These are phyloP conservation scores for Udeniomyces megalosporus DNA, from an alignment of 768 basidiomycete genomes.

Conservation along the genomic window DNA sequence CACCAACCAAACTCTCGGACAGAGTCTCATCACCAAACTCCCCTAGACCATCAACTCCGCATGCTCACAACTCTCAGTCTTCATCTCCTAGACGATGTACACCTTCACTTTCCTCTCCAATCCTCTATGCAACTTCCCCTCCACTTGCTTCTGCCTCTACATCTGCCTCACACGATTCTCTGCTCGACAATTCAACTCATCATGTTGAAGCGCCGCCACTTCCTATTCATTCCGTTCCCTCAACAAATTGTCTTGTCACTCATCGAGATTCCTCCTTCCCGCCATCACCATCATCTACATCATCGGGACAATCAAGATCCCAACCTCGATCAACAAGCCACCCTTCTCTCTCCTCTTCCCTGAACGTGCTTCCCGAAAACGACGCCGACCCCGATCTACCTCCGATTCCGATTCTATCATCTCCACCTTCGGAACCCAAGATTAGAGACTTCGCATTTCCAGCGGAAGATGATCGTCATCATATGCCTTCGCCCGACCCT, in stretches of 20 bases:
- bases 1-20: no score
- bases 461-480: background rate
- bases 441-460: conserved; percentile 2
- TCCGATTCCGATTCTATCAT: background rate
- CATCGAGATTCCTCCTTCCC: background rate
- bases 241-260: background rate
- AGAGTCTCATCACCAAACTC: no score
- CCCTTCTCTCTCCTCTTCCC: no score
- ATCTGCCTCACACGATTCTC: background rate
- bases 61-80: no score
- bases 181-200: background rate
- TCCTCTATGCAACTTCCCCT: no score
- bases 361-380: no score
- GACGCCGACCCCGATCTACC: background rate
- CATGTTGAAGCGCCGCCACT: background rate
- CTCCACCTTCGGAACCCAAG: background rate
- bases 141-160: background rate
- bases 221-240: background rate
- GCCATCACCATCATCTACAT: background rate
- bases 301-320: no score
- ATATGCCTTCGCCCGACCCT: background rate
- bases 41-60: no score
- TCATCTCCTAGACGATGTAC: no score
- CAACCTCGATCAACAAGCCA: no score
- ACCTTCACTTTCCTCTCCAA: no score